Evolutionary conservation across 2,329 filamentous ascomycete genomes (phyloP).

Genomic region (Pseudogymnoascus sp.): DNA sequence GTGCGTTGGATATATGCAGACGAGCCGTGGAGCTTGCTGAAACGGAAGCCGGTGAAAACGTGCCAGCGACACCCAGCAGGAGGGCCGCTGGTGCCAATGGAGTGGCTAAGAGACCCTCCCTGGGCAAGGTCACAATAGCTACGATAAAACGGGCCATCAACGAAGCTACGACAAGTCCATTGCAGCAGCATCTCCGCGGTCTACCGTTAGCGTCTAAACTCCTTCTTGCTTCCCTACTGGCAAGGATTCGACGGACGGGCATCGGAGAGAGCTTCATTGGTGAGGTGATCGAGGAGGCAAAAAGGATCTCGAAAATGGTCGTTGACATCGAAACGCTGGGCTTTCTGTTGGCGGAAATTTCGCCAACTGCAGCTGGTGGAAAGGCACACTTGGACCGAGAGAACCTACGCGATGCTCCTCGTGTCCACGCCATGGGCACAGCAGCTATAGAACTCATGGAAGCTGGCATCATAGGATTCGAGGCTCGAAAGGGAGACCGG

Average conservation of each 20-base stretch:
- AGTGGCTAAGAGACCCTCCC: conserved; percentile 13
- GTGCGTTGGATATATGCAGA: conserved; percentile 90
- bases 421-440: conserved; percentile 55
- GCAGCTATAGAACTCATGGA: conserved; percentile 80
- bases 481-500: conserved; percentile 72
- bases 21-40: conserved; percentile 94
- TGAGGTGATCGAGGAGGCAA: conserved; percentile 82
- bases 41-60: conserved; percentile 43
- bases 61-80: conserved; percentile 57
- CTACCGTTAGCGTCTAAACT: conserved; percentile 78
- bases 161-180: conserved; percentile 85
- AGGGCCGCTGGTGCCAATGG: conserved; percentile 33
- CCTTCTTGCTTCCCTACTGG: conserved; percentile 73
- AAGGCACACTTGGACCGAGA: conserved; percentile 15
- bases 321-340: conserved; percentile 53
- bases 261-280: conserved; percentile 81
- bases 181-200: conserved; percentile 80
- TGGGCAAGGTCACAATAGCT: conserved; percentile 73
- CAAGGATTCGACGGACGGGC: conserved; percentile 73
- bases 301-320: conserved; percentile 57
- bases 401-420: conserved; percentile 30
- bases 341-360: conserved; percentile 38
- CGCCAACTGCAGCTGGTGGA: not conserved
- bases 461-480: conserved; percentile 79
- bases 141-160: conserved; percentile 92